Evolutionary conservation across 441 rosid species (phyloP).

Genomic region (Iberis amara): DNA sequence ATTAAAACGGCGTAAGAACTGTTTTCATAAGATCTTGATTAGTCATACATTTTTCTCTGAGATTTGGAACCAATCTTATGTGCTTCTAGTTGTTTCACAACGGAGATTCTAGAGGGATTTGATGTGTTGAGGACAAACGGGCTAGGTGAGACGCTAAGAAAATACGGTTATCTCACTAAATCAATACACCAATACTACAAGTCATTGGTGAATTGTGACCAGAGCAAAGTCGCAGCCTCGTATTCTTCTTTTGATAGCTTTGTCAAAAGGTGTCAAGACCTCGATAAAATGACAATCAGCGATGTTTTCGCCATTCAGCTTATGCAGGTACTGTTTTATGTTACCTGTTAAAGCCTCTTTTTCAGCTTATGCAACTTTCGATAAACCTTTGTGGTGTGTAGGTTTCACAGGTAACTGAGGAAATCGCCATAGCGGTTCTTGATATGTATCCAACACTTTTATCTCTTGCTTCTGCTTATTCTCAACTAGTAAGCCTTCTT

Average conservation of each 20-base stretch:
- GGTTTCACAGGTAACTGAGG: conserved; percentile 91
- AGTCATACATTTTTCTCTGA: conserved; percentile 13
- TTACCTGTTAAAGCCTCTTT: conserved; percentile 13
- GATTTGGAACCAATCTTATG: conserved; percentile 4
- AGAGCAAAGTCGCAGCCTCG: conserved; percentile 27
- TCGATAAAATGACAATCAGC: conserved; percentile 73
- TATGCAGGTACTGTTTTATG: conserved; percentile 64
- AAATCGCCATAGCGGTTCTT: conserved; percentile 62
- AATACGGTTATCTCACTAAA: conserved; percentile 66
- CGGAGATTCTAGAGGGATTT: conserved; percentile 91
- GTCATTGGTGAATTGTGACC: conserved; percentile 33
- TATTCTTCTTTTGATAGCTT: conserved; percentile 63
- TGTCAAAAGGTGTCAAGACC: conserved; percentile 64
- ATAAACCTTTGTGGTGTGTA: conserved; percentile 27
- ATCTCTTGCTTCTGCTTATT: conserved; percentile 78
- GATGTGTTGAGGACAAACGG: conserved; percentile 73
- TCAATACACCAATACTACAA: conserved; percentile 61
- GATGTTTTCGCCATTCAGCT: conserved; percentile 89
- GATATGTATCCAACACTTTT: conserved; percentile 71
- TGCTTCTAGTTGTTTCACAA: conserved; percentile 76
- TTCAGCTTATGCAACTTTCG: background rate
- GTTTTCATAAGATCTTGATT: background rate
- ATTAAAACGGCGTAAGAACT: conserved; percentile 77
- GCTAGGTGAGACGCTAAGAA: conserved; percentile 72
- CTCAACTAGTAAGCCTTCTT: conserved; percentile 62